A percentile compares a stretch with the other conserved stretches of the same genome.
Conservation (phyloP, 805 yeast genomes). For the Starmerella bacillaris region DNA sequence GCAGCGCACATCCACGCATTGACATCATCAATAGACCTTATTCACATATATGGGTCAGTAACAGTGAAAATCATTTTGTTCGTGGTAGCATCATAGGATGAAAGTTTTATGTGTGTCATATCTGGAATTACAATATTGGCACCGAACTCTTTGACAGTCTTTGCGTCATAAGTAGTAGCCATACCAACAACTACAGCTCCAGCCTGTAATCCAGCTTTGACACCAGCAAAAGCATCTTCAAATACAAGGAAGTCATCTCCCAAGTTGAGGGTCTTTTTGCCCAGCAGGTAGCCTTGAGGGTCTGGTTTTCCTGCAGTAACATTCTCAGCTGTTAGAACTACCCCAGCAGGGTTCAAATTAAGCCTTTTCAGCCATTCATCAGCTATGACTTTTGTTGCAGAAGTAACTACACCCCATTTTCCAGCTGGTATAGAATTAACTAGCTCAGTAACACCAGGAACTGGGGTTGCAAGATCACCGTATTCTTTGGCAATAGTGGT, state of each 20-base stretch:
- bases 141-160: constrained; percentile 49
- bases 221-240: constrained; percentile 79
- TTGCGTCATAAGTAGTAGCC: constrained; percentile 56
- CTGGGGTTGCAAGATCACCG: constrained; percentile 53
- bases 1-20: no score
- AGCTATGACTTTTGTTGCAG: constrained; percentile 61
- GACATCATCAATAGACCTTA: no score
- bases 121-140: constrained; percentile 66
- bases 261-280: constrained; percentile 22
- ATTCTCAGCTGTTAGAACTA: constrained; percentile 63
- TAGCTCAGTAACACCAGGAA: constrained; percentile 53
- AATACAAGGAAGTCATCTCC: constrained; percentile 33
- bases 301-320: constrained; percentile 64
- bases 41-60: background rate
- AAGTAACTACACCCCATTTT: constrained; percentile 67
- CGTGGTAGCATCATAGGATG: constrained; percentile 29
- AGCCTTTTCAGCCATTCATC: constrained; percentile 57
- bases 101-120: constrained; percentile 41
- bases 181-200: constrained; percentile 69
- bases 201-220: constrained; percentile 60
- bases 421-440: constrained; percentile 24
- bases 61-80: constrained; percentile 5
- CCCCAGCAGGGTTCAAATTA: constrained; percentile 41
- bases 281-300: constrained; percentile 51
- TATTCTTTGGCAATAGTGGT: constrained; percentile 48